These are phyloP conservation scores for Gossypium gossypioides DNA, from an alignment of 441 rosid genomes.

Conservation along the genomic window DNA sequence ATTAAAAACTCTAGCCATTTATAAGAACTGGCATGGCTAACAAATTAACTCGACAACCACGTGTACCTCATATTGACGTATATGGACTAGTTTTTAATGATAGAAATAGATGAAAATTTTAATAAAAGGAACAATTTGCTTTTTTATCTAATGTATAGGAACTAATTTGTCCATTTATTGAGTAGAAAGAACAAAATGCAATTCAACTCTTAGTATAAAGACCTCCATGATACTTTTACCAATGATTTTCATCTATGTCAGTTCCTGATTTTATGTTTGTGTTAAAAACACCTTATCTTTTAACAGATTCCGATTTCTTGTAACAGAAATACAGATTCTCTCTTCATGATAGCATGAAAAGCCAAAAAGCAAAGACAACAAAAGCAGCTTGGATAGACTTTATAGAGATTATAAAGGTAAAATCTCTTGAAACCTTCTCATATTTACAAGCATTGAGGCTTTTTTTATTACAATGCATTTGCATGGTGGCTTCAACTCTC, in stretches of 20 bases:
- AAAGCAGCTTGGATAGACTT: not conserved
- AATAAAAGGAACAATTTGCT: not conserved
- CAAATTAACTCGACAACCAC: not conserved
- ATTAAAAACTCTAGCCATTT: not conserved
- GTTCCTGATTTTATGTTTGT: slow-evolving; percentile 14
- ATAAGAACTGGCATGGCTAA: not conserved
- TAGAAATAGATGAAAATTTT: not conserved
- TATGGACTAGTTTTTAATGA: too few relatives aligned
- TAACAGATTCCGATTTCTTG: not conserved
- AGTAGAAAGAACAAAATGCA: not conserved
- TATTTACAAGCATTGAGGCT: not conserved
- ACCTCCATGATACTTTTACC: not conserved
- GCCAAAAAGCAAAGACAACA: not conserved
- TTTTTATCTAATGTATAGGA: not conserved
- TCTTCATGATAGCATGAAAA: not conserved
- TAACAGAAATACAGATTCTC: not conserved
- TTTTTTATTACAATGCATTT: not conserved
- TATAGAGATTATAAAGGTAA: not conserved
- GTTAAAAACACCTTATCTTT: slow-evolving; percentile 9
- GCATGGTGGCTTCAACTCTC: slow-evolving; percentile 1
- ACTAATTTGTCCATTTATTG: not conserved
- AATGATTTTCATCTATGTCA: slow-evolving; percentile 7
- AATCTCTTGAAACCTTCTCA: not conserved
- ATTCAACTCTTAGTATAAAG: not conserved
- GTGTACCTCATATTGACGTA: not conserved